phyloP scores from a whole-genome alignment of 2,329 filamentous ascomycete genomes.

The Decorospora gaudefroyi region DNA sequence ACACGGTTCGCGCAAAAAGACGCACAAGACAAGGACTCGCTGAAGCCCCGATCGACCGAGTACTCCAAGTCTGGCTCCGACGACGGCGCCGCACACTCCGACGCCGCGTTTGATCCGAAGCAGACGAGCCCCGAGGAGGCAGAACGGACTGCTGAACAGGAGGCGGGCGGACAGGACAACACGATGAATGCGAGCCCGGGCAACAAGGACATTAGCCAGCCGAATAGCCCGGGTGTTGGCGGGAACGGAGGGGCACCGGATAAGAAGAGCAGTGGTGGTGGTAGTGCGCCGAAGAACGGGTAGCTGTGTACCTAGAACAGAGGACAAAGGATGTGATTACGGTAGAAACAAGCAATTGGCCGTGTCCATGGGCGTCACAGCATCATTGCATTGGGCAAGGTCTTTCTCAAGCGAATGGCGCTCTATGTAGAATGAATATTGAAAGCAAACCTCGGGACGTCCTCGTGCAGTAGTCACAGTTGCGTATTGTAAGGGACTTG shows the following conservation, averaged over 20 bases:
- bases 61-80: slow-evolving; percentile 70
- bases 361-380: slow-evolving; percentile 1
- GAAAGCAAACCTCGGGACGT: background rate
- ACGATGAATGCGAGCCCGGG: slow-evolving; percentile 64
- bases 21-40: slow-evolving; percentile 58
- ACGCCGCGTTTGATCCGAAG: slow-evolving; percentile 70
- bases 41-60: slow-evolving; percentile 69
- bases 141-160: slow-evolving; percentile 48
- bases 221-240: slow-evolving; percentile 47
- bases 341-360: background rate
- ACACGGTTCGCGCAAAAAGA: slow-evolving; percentile 47
- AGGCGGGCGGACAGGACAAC: slow-evolving; percentile 37
- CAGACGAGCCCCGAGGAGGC: slow-evolving; percentile 69
- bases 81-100: slow-evolving; percentile 58
- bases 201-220: slow-evolving; percentile 62
- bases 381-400: slow-evolving; percentile 4
- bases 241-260: slow-evolving; percentile 47
- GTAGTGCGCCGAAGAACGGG: slow-evolving; percentile 45
- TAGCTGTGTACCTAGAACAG: background rate
- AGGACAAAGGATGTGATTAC: background rate
- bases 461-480: too few relatives aligned
- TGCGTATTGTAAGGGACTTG: too few relatives aligned
- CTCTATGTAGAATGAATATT: background rate
- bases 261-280: slow-evolving; percentile 41
- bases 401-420: background rate